Percentiles rank a stretch among this genome's conserved stretches.
Conservation (phyloP, 2,329 filamentous ascomycete genomes). For the Cladorrhinum sp. region DNA sequence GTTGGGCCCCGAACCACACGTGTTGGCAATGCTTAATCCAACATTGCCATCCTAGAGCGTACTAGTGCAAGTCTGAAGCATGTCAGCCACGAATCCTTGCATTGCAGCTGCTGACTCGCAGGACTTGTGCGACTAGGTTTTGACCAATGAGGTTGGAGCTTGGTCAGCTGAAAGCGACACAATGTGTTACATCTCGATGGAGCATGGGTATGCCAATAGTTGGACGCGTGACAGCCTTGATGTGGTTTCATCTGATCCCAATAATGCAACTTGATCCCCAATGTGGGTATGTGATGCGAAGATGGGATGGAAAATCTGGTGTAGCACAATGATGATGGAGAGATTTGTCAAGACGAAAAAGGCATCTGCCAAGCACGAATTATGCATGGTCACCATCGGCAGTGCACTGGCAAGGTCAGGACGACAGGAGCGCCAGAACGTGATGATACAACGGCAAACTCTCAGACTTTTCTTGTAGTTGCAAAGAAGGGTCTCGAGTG, state of each 20-base stretch:
- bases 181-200: neutral
- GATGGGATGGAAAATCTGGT: neutral
- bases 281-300: too few species aligned
- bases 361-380: too few species aligned
- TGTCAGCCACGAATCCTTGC: neutral
- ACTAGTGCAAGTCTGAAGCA: neutral
- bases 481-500: constrained; percentile 86
- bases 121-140: neutral
- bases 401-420: too few species aligned
- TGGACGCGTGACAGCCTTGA: neutral
- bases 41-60: neutral
- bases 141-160: neutral
- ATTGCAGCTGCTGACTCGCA: neutral
- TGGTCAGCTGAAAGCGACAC: neutral
- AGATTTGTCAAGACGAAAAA: neutral
- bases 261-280: neutral
- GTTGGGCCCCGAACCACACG: neutral
- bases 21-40: neutral
- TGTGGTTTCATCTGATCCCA: neutral
- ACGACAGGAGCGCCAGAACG: too few species aligned
- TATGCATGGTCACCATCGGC: too few species aligned
- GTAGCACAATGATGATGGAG: neutral
- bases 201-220: neutral
- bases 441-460: too few species aligned
- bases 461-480: too few species aligned